Evolutionary conservation across 768 basidiomycete genomes (phyloP).

Genomic region (Sporobolomyces pararoseus): DNA sequence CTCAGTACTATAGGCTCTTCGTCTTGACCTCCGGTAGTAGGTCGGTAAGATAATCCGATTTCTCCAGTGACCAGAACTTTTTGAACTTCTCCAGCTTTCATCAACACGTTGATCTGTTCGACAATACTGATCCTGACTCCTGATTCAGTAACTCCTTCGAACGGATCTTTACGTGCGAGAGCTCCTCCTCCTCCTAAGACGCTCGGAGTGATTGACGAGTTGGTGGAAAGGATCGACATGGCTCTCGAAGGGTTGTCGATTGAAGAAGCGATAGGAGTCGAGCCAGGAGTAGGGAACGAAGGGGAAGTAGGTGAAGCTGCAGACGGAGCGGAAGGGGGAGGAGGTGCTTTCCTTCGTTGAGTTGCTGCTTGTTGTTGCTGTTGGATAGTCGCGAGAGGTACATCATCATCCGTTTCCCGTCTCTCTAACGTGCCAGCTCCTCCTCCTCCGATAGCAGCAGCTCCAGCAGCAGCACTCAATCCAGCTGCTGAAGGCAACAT

Average conservation of each 20-base stretch:
- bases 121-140: conserved; percentile 49
- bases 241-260: conserved; percentile 24
- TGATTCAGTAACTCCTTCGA: conserved; percentile 29
- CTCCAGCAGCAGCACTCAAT: background rate
- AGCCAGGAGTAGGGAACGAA: background rate
- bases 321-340: background rate
- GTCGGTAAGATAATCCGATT: conserved; percentile 45
- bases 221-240: conserved; percentile 37
- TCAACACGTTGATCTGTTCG: conserved; percentile 52
- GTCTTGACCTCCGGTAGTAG: background rate
- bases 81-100: conserved; percentile 47
- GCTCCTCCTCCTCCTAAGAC: background rate
- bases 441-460: no score
- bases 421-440: conserved; percentile 7
- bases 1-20: conserved; percentile 43
- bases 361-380: conserved; percentile 24
- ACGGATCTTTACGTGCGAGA: conserved; percentile 27
- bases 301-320: background rate
- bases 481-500: background rate
- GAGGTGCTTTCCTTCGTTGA: conserved; percentile 16
- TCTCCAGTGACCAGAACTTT: conserved; percentile 52
- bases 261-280: background rate
- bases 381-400: conserved; percentile 43
- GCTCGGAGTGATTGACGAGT: conserved; percentile 20
- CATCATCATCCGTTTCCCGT: conserved; percentile 42